Conservation (phyloP, 2,329 filamentous ascomycete genomes). For the Aureobasidium vineae region DNA sequence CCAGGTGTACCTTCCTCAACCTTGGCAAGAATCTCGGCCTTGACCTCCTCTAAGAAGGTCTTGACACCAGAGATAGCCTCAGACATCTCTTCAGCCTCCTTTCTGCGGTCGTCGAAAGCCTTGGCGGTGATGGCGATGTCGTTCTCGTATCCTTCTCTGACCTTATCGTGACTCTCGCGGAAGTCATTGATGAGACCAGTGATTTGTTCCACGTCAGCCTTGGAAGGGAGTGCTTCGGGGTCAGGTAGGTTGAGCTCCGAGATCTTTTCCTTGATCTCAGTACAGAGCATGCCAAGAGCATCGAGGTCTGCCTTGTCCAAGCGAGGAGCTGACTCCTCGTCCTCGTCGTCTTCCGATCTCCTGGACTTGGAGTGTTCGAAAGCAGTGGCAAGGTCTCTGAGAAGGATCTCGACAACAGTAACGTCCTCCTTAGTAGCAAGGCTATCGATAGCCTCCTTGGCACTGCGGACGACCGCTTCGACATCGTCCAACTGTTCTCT, state of each 20-base stretch:
- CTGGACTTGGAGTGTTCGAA: conserved; percentile 64
- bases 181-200: conserved; percentile 51
- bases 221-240: conserved; percentile 67
- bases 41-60: conserved; percentile 72
- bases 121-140: conserved; percentile 73
- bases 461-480: conserved; percentile 69
- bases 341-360: conserved; percentile 40
- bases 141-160: conserved; percentile 70
- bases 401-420: conserved; percentile 69
- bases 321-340: conserved; percentile 46
- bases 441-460: conserved; percentile 68
- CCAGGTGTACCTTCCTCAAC: conserved; percentile 72
- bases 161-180: conserved; percentile 60
- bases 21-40: conserved; percentile 70
- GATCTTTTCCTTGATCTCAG: conserved; percentile 79
- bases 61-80: conserved; percentile 79
- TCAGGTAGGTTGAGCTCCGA: conserved; percentile 71
- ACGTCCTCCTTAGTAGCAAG: conserved; percentile 75
- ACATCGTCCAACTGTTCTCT: conserved; percentile 60
- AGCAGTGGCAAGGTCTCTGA: conserved; percentile 71
- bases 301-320: conserved; percentile 81
- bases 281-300: conserved; percentile 71
- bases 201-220: conserved; percentile 71
- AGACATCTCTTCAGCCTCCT: conserved; percentile 74
- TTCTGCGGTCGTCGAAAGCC: conserved; percentile 78